A percentile compares a stretch with the other conserved stretches of the same genome.
These are phyloP conservation scores for Leccinum incarnatum DNA, from an alignment of 768 basidiomycete species.

Conservation along the genomic window DNA sequence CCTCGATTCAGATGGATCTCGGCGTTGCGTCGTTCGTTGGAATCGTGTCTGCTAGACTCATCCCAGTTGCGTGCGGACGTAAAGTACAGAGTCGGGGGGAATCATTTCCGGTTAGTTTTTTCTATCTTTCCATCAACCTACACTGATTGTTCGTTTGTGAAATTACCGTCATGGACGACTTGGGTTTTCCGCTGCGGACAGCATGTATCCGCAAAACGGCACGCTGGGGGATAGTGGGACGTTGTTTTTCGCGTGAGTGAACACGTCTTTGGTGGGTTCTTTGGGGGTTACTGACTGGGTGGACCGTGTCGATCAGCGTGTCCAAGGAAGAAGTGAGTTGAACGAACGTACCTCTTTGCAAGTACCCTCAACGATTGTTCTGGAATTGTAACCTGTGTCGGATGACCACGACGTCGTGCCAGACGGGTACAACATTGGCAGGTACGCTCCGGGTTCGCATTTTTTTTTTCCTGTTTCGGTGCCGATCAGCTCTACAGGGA, in stretches of 20 bases:
- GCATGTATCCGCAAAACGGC: constrained; percentile 61
- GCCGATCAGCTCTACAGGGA: constrained; percentile 28
- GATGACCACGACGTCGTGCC: constrained; percentile 43
- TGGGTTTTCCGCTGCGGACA: background rate
- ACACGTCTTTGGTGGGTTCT: too few species aligned
- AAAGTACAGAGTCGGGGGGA: constrained; percentile 35
- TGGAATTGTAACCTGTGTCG: constrained; percentile 21
- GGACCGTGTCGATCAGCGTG: constrained; percentile 31
- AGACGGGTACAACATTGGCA: constrained; percentile 50
- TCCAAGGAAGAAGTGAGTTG: constrained; percentile 44
- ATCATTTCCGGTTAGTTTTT: constrained; percentile 43
- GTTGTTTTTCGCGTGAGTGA: constrained; percentile 57
- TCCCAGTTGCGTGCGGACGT: too few species aligned
- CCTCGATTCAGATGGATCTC: too few species aligned
- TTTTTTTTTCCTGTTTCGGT: background rate
- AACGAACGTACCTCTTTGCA: background rate
- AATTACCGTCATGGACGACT: background rate
- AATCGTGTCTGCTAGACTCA: too few species aligned
- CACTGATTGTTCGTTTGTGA: background rate
- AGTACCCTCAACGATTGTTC: background rate
- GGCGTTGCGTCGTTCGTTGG: too few species aligned
- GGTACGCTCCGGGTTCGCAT: constrained; percentile 26
- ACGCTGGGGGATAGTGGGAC: constrained; percentile 44
- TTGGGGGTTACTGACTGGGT: background rate
- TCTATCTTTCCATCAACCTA: background rate